These are phyloP conservation scores for Santalum album DNA, from an alignment of 164 flowering plant genomes.

Conservation along the genomic window DNA sequence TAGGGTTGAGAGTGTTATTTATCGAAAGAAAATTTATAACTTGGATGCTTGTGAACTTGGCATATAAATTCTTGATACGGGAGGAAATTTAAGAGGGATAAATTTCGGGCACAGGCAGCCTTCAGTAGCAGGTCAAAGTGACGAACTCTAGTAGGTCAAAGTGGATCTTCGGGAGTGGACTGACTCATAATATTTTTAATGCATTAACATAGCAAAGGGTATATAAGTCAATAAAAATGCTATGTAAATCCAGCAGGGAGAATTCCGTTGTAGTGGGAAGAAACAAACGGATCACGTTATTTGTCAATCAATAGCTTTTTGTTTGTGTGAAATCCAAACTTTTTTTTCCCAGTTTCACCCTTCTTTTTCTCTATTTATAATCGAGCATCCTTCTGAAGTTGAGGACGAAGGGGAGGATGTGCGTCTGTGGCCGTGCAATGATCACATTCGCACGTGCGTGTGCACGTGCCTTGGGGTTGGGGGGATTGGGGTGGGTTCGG, in stretches of 20 bases:
- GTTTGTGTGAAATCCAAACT: neutral
- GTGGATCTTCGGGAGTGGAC: too few relatives aligned
- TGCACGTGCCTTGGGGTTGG: conserved; percentile 3
- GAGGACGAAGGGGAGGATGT: conserved; percentile 1
- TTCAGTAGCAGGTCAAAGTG: too few relatives aligned
- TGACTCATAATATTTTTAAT: too few relatives aligned
- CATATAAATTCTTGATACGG: too few relatives aligned
- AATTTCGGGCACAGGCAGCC: too few relatives aligned
- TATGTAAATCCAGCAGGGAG: neutral
- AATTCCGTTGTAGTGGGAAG: conserved; percentile 12
- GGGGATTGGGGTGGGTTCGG: neutral
- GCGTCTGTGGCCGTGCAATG: conserved; percentile 26
- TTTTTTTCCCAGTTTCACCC: neutral
- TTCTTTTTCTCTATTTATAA: neutral
- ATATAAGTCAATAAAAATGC: too few relatives aligned
- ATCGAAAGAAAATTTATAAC: neutral
- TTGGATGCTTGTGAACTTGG: too few relatives aligned
- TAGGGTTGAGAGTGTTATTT: neutral
- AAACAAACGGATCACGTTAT: conserved; percentile 47
- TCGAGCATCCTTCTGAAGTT: conserved; percentile 1
- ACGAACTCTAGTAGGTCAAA: too few relatives aligned
- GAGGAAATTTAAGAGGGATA: too few relatives aligned
- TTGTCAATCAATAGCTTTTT: conserved; percentile 17
- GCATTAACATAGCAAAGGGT: too few relatives aligned
- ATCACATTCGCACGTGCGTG: conserved; percentile 40